Evolutionary conservation across 179 eudicot genomes (phyloP).

Genomic region (Amaranthus tricolor): DNA sequence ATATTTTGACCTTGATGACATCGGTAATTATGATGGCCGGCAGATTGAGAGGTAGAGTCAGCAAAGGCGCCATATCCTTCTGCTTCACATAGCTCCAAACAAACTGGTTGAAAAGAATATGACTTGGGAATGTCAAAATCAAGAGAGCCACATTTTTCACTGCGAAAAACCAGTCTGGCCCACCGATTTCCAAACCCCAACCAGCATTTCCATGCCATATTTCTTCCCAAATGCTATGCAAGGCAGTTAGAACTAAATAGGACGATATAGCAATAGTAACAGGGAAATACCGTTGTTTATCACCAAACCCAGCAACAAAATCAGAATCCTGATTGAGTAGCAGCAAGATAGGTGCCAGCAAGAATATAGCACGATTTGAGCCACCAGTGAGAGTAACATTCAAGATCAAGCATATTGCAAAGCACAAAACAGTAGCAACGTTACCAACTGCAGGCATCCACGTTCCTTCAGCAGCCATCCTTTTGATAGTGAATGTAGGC

Average conservation of each 20-base stretch:
- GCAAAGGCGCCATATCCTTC: slow-evolving; percentile 66
- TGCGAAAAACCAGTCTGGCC: slow-evolving; percentile 85
- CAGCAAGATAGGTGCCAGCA: slow-evolving; percentile 89
- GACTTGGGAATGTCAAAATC: slow-evolving; percentile 84
- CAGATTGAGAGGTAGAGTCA: slow-evolving; percentile 81
- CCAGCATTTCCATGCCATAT: slow-evolving; percentile 89
- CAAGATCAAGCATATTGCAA: slow-evolving; percentile 86
- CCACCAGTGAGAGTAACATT: slow-evolving; percentile 85
- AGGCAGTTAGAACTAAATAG: slow-evolving; percentile 69
- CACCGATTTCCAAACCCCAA: slow-evolving; percentile 92
- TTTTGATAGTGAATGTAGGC: slow-evolving; percentile 72
- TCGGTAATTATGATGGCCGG: slow-evolving; percentile 81
- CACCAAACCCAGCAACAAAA: slow-evolving; percentile 97
- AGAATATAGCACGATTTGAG: slow-evolving; percentile 93
- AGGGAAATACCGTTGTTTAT: slow-evolving; percentile 95
- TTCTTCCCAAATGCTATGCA: slow-evolving; percentile 86
- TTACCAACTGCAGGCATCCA: slow-evolving; percentile 99
- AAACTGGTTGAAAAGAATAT: slow-evolving; percentile 84
- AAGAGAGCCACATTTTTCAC: slow-evolving; percentile 91
- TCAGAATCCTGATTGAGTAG: slow-evolving; percentile 96
- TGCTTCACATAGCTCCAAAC: slow-evolving; percentile 87
- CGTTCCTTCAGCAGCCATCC: slow-evolving; percentile 91
- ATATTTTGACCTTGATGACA: slow-evolving; percentile 75
- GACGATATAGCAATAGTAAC: slow-evolving; percentile 72
- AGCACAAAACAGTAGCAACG: slow-evolving; percentile 91